A percentile compares a stretch with the other conserved stretches of the same genome.
Conservation (phyloP, 1,284 basidiomycete genomes). For the Peniophora sp. region DNA sequence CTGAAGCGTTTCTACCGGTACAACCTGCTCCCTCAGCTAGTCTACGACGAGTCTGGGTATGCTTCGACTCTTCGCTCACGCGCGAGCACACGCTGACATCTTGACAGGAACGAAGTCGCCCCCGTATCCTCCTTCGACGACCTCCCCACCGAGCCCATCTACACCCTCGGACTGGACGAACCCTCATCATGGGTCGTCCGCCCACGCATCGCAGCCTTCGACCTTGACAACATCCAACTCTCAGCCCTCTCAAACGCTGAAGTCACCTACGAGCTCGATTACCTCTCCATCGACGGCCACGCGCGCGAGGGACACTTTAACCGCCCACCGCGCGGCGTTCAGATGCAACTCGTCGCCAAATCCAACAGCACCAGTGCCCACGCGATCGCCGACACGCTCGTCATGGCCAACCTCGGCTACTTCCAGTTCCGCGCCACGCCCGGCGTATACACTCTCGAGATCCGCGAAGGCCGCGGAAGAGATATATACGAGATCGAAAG, state of each 20-base stretch:
- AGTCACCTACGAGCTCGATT: conserved; percentile 82
- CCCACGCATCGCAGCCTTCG: conserved; percentile 82
- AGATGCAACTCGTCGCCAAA: conserved; percentile 58
- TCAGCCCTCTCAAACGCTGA: conserved; percentile 54
- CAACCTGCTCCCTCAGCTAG: conserved; percentile 49
- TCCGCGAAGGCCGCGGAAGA: conserved; percentile 74
- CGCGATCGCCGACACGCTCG: conserved; percentile 73
- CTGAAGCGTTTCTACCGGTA: conserved; percentile 93
- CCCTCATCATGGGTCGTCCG: conserved; percentile 89
- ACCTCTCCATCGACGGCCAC: conserved; percentile 91
- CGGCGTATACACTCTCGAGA: conserved; percentile 78
- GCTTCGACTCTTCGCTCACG: conserved; percentile 11
- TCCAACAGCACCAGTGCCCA: conserved; percentile 35
- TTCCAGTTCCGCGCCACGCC: conserved; percentile 93
- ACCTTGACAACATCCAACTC: conserved; percentile 94
- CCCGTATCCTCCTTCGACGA: conserved; percentile 43
- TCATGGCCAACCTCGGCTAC: conserved; percentile 95
- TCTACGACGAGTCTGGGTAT: conserved; percentile 71
- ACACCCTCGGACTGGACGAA: conserved; percentile 88
- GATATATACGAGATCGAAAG: conserved; percentile 82
- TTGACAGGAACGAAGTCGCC: conserved; percentile 42
- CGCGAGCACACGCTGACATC: conserved; percentile 1
- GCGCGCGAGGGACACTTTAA: conserved; percentile 65
- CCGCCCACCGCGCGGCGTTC: conserved; percentile 74
- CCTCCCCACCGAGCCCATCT: conserved; percentile 66